Conservation (phyloP, 2,329 filamentous ascomycete genomes). For the Penicillium verrucosum region DNA sequence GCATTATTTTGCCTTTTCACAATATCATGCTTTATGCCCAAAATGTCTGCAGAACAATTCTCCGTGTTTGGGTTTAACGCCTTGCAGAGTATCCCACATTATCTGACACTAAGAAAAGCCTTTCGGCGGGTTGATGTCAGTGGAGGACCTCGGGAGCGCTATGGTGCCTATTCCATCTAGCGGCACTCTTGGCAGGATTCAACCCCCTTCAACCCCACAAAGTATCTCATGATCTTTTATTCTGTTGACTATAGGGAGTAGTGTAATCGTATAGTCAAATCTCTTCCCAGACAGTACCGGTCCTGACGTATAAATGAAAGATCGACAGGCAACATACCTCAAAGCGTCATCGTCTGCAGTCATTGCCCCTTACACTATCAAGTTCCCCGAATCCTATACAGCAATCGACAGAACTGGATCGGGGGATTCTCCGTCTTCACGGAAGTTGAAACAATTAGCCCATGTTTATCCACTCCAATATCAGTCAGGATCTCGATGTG, state of each 20-base stretch:
- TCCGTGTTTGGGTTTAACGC: slow-evolving; percentile 2
- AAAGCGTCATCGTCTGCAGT: background rate
- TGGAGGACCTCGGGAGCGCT: slow-evolving; percentile 1
- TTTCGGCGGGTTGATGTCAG: slow-evolving; percentile 2
- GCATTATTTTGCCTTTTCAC: background rate
- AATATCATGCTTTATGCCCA: slow-evolving; percentile 10
- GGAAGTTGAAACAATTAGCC: slow-evolving; percentile 12
- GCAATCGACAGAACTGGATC: slow-evolving; percentile 4
- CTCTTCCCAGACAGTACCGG: background rate
- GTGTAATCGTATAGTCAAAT: background rate
- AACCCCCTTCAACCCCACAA: slow-evolving; percentile 7
- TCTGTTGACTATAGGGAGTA: background rate
- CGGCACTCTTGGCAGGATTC: slow-evolving; percentile 6
- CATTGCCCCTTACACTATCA: background rate
- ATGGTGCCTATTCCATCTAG: slow-evolving; percentile 2
- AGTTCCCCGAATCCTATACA: background rate
- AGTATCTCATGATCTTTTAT: slow-evolving; percentile 8
- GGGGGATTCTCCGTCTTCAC: slow-evolving; percentile 11
- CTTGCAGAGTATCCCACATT: background rate
- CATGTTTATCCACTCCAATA: slow-evolving; percentile 1
- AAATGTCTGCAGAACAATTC: slow-evolving; percentile 5
- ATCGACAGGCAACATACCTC: background rate
- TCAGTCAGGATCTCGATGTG: slow-evolving; percentile 3
- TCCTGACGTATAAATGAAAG: background rate
- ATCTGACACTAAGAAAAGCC: background rate